A percentile compares a stretch with the other conserved stretches of the same genome.
Conservation (phyloP, 2,329 filamentous ascomycete genomes). For the Claviceps capensis region DNA sequence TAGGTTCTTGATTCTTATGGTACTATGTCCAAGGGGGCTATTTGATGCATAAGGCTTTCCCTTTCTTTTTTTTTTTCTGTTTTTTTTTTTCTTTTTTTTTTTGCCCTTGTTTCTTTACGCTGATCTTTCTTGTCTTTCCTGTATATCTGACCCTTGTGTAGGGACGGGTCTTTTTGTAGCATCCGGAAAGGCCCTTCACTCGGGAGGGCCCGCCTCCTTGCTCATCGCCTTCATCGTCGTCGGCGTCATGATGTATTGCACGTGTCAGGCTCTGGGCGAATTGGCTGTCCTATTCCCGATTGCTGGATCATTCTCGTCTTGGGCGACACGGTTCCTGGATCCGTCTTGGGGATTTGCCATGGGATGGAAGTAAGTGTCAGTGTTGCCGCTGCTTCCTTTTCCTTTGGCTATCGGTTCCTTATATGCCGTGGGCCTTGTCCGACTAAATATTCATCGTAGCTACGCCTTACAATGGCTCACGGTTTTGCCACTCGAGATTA, state of each 20-base stretch:
- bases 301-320: conserved; percentile 82
- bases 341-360: conserved; percentile 92
- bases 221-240: conserved; percentile 68
- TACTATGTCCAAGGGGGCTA: no score
- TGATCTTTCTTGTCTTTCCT: no score
- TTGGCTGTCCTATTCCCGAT: conserved; percentile 84
- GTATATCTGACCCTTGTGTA: conserved; percentile 14
- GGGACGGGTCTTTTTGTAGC: conserved; percentile 73
- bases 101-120: not conserved
- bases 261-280: conserved; percentile 82
- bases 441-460: conserved; percentile 23
- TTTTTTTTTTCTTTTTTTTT: no score
- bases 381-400: not conserved
- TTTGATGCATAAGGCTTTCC: no score
- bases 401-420: not conserved
- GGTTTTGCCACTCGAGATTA: conserved; percentile 71
- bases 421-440: not conserved
- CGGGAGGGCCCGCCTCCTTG: conserved; percentile 65
- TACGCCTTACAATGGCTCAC: conserved; percentile 84
- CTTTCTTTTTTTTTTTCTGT: no score
- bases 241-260: conserved; percentile 81
- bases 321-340: conserved; percentile 83
- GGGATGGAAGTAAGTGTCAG: conserved; percentile 66
- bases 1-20: conserved; percentile 16
- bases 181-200: conserved; percentile 55